Base-by-base conservation (phyloP, 306 rosid species). In the Cyamopsis tetragonoloba region DNA sequence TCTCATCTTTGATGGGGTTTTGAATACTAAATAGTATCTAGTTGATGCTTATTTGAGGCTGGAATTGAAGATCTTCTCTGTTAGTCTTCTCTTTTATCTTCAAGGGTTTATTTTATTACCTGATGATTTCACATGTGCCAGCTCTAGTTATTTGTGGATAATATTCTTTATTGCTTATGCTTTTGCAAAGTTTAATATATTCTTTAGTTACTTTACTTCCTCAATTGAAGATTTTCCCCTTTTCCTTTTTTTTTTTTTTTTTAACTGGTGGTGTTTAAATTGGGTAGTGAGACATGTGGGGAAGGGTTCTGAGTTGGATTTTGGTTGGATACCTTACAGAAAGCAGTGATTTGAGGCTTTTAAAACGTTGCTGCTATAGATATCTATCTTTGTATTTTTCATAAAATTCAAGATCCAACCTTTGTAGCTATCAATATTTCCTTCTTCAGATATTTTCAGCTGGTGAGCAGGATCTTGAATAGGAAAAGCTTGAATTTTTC, bases 201-300 rank as follows among this genome's bases (percentile, higher is more conserved):
- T 34, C 49, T 70, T 62, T 38, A 69, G 61, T 56, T 68, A 31
- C 73, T 67, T 55, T 69, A 38, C 44, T 34, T 51, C 63, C 18
- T 53, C 49, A 47, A 32, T 79, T 56, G 68, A 50, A 53, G 34
- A 49, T 48, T 9, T 79, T 54, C 15, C 68, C 12, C 15, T 32
- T 18, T n/a, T n/a, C n/a, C n/a, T 34, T 55, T 19, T 41, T 3
- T 46, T 37, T 64, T 55, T 26, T 10, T 34, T 4, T 17, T 5
- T 27, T 46, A 5, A 37, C 4, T n/a, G 12, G 73, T 49, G 50
- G 68, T 51, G 38, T 44, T 76, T 57, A 18, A 26, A 64, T 37
- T 42, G 31, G 46, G 44, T 70, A 76, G 28, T 44, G 74, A 71
- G 81, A 80, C 78, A 62, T 51, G 74, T 59, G 65, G 77, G 80